phyloP scores from a whole-genome alignment of 495 filamentous ascomycete genomes.

The Aspergillus olivimuriae region DNA sequence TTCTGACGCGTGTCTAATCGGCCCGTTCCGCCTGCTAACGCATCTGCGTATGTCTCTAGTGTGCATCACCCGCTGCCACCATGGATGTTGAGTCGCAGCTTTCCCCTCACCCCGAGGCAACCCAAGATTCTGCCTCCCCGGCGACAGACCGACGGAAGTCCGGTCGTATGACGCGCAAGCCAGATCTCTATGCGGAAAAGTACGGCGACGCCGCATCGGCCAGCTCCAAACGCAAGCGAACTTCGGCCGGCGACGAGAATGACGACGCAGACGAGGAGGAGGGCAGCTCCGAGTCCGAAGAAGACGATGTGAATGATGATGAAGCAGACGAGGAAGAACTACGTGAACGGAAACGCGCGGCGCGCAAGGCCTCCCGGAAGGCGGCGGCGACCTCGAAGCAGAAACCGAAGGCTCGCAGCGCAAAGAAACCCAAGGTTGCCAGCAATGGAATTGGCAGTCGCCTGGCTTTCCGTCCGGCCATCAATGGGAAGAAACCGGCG shows the following conservation, averaged over 20 bases:
- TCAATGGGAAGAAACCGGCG: slow-evolving; percentile 36
- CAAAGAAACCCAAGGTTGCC: slow-evolving; percentile 51
- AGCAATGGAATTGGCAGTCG: slow-evolving; percentile 50
- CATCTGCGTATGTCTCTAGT: neutral
- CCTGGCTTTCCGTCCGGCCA: slow-evolving; percentile 43
- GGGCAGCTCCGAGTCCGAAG: slow-evolving; percentile 47
- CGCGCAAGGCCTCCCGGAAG: slow-evolving; percentile 57
- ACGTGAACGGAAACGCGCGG: slow-evolving; percentile 47
- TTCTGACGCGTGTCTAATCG: neutral
- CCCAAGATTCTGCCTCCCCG: slow-evolving; percentile 20
- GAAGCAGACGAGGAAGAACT: slow-evolving; percentile 64
- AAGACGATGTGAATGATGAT: slow-evolving; percentile 41
- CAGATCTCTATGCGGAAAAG: slow-evolving; percentile 54
- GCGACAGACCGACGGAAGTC: slow-evolving; percentile 68
- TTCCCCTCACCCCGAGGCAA: slow-evolving; percentile 16
- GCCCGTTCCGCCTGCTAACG: neutral
- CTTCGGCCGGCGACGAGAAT: slow-evolving; percentile 20
- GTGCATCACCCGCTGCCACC: slow-evolving; percentile 2
- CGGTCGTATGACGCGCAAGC: slow-evolving; percentile 70
- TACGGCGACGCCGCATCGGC: slow-evolving; percentile 25
- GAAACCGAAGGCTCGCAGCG: slow-evolving; percentile 21
- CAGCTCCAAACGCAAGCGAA: slow-evolving; percentile 51
- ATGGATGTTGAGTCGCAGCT: slow-evolving; percentile 34
- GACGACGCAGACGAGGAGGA: slow-evolving; percentile 44
- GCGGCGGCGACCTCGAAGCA: slow-evolving; percentile 34